Evolutionary conservation across 1,139 yeast species (phyloP), one percentile per base, ranked within the genome.

Genomic region (Yamadazyma jaroonii): DNA sequence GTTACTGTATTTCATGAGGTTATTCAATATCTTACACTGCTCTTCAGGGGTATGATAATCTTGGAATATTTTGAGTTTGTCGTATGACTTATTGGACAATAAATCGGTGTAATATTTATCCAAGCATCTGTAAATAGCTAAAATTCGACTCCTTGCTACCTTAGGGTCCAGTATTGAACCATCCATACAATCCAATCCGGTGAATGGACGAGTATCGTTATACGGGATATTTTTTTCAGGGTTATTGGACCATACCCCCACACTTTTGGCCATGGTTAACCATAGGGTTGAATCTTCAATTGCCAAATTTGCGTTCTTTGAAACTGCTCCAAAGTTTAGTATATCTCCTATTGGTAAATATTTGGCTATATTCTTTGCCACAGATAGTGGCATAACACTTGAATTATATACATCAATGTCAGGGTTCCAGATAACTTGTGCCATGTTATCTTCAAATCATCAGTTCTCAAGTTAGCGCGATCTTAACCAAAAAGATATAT

Each of bases 101-200:
- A 80, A 51, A 44, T 79, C 82, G 15, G 53, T 50, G 43, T 78
- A 71, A 40, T 75, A 70, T 2, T 72, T 74, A 13, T 57, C 57
- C 38, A 80, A 52, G 17, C 68, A 56, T 29, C 57, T 57, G 48
- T 73, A 67, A 4, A 79, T 65, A 37, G 56, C 54, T 15, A 72
- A 56, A 36, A 78, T 68, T 38, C 69, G 74, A 23, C 45, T 50
- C 43, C 67, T 64, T 24, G 83, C 81, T 10, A 62, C 49, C 35
- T 61, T 58, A 2, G 69, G 62, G 28, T 71, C 64, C 34, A 61
- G 57, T 8, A 71, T 61, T 13, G 77, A 54, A 12, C 41, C 43
- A 56, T 69, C 58, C 52, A 68, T 45, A 57, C 79, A 61, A 40
- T 62, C 49, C 57, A 69, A 53, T 4, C 82, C 59, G 54, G 52